Conservation (phyloP, 179 eudicot genomes). For the Corrigiola litoralis region DNA sequence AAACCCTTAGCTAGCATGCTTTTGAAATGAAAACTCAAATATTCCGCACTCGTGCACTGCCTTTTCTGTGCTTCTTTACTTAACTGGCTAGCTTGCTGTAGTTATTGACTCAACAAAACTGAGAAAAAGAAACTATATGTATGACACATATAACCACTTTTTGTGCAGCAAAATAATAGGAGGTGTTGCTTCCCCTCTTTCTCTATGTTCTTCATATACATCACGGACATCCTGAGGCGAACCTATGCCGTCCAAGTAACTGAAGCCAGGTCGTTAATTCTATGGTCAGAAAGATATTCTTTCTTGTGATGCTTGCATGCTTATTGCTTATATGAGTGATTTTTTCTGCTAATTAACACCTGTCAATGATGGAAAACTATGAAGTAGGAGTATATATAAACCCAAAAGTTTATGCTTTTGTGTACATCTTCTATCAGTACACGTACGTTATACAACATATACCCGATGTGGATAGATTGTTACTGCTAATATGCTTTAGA, state of each 20-base stretch:
- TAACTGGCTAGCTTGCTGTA: conserved; percentile 7
- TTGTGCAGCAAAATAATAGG: background rate
- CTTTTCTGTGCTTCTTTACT: conserved; percentile 2
- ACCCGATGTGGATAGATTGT: no score
- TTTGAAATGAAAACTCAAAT: conserved; percentile 11
- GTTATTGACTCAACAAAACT: conserved; percentile 1
- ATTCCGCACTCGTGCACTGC: conserved; percentile 51
- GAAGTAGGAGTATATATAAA: no score
- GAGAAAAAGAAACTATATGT: background rate
- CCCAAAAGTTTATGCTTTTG: no score
- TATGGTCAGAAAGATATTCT: conserved; percentile 14
- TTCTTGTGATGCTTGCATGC: conserved; percentile 32
- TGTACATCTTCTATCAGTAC: no score
- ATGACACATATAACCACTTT: background rate
- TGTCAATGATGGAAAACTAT: background rate
- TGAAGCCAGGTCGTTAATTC: conserved; percentile 2
- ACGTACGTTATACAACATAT: no score
- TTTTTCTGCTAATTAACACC: background rate
- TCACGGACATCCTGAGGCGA: conserved; percentile 40
- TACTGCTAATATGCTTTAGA: no score
- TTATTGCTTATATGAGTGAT: background rate
- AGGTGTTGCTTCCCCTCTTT: background rate
- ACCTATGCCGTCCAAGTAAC: conserved; percentile 26
- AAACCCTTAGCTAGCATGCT: conserved; percentile 8
- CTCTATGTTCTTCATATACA: background rate